Base-by-base conservation (phyloP, 1,139 yeast species). In the Sugiyamaella pinicola region DNA sequence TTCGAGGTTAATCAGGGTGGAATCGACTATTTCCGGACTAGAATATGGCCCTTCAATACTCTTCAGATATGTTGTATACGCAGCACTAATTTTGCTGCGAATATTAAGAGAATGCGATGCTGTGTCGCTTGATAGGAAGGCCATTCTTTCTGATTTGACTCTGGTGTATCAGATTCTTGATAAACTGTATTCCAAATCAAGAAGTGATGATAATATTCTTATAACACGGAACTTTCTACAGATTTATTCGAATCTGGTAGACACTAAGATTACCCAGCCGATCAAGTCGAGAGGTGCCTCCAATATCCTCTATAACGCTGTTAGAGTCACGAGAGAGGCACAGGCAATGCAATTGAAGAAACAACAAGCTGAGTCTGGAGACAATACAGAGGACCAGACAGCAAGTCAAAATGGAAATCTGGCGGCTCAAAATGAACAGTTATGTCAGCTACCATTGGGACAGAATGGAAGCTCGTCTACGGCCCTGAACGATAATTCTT, bases 241-340 rank as follows among this genome's bases (percentile, higher is more conserved):
- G 13, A 31, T 43, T 3, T 51, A 46, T 42, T 37, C 39, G 7
- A 26, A 13, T 9, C 19, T 51, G 8, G 29, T 31, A 6, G 42
- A 46, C 17, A 45, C 19, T 24, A 42, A 40, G 10, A 21, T 38
- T 3, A 15, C 47, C 18, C 45, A 35, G 21, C 54, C 54, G 9
- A 38, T 51, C 4, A 47, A 42, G 13, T 18, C 50, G 4, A 29
- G 54, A 12, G 50, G 54, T 15, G 37, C 51, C 18, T 40, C 54
- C 3, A 51, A 51, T 40, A 13, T 51, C 34, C 45, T 46, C 4
- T 51, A 40, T 31, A 44, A 51, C 34, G 50, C 54, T 9, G 42
- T 51, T n/a, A 31, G 46, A 13, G 42, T 33, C 4, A 41, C 51
- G 5, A 21, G 47, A 19, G 54, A 51, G 39, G 39, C 46, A 19